Evolutionary conservation across 2,329 filamentous ascomycete genomes (phyloP), one percentile per base, ranked within the genome.

Genomic region (Fusarium coffeatum): DNA sequence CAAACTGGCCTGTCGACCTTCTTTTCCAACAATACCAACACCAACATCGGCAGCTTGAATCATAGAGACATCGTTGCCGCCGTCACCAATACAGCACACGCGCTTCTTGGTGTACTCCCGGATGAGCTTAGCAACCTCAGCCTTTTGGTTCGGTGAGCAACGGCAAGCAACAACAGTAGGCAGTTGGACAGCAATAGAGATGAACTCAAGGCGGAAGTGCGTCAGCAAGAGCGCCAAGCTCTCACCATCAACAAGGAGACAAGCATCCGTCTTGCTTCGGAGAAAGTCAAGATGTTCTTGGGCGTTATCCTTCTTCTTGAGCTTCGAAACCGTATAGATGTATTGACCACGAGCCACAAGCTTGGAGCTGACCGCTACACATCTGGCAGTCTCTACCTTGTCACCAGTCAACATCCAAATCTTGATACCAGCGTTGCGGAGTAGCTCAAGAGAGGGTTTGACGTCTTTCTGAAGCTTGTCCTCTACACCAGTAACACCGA

Each of bases 391-490:
- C 81, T 99, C 96, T 5, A 99, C 93, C 81, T 99, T 99, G 85
- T 99, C 96, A 48, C 96, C 96, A 0, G 96, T 99, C 78, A 99
- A 85, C 96, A 99, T 99, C 96, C 96, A 99, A 53, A 99, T 98
- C 80, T 98, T 98, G 82, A 99, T 96, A 27, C 96, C 96, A 0
- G 96, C 96, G 75, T 99, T 99, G 71, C 96, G 93, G 55, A 99
- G 87, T 8, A 99, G 88, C 80, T 99, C 97, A 8, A 99, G 86
- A 0, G 94, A 97, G 2, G 95, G 92, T 79, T 98, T 99, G 76
- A 99, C 96, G 76, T 98, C 94, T 68, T 90, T 91, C 78, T 99
- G 96, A 15, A 99, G 87, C 78, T 97, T 97, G 81, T 99, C 96
- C 80, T 99, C 97, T 0, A 99, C 96, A 69, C 96, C 96, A 2